Evolutionary conservation across 192 early-diverging fungal genomes (phyloP), one percentile per base, ranked within the genome.

Genomic region (Entomortierella beljakovae): DNA sequence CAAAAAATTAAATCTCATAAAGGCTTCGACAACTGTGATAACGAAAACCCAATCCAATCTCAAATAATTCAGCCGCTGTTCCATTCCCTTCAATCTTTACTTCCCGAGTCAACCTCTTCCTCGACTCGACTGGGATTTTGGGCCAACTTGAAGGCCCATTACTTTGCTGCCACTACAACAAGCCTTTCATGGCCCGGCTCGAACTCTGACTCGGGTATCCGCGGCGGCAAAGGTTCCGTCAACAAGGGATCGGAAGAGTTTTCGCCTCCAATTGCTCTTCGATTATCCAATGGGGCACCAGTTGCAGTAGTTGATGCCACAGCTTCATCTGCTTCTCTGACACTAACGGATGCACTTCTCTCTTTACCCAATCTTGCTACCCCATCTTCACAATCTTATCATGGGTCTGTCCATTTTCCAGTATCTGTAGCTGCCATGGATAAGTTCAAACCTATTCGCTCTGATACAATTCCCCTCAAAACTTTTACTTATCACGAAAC

Each of bases 401-500:
- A 63, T 62, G 64, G 71, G 23, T 62, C 72, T 15, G 57, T 61
- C 51, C 67, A 58, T 43, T 75, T 67, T 57, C 72, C 72, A 6
- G 72, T 68, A 3, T 66, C 72, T 3, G 57, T 75, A 7, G 72
- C 72, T 33, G 72, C 72, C 16, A 68, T 75, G 74, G 74, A 65
- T 33, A 63, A 52, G 38, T 70, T 79, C 74, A 79, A 70, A 57
- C 33, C 67, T 29, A 34, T 64, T 33, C 67, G 61, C 23, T 70
- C 74, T 7, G 74, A 79, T 33, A 79, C 74, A 0, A 79, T 79
- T 40, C 74, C 74, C 9, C 61, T 79, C 11, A 79, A 59, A 49
- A 79, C 74, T 10, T 79, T 79, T 35, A 79, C 74, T 2, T 79
- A 79, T 57, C 74, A 69, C 22, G 74, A 79, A 51, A 79, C 74